Conservation (phyloP, 2,329 filamentous ascomycete species). For the Dactylonectria estremocensis region DNA sequence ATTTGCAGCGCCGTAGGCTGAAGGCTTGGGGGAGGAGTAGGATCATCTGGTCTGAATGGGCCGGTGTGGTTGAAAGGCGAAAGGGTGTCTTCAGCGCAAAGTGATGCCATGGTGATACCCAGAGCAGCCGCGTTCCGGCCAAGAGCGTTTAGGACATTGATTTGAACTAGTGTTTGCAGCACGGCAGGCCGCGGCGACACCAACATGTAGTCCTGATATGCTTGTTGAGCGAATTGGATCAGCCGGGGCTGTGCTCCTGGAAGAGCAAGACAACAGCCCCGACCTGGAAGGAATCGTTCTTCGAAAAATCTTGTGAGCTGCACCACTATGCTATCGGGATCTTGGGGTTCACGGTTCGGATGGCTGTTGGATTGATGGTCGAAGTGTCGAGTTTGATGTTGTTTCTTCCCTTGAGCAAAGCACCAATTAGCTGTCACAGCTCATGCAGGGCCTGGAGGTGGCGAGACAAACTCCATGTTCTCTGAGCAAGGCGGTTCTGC, state of each 20-base stretch:
- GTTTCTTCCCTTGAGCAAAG: too few relatives aligned
- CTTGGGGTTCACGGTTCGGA: too few relatives aligned
- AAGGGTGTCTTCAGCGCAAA: not conserved
- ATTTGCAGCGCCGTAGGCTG: conserved; percentile 1
- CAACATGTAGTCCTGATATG: conserved; percentile 3
- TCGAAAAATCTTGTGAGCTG: too few relatives aligned
- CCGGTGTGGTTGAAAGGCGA: conserved; percentile 4
- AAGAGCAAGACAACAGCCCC: not conserved
- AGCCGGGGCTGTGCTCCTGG: not conserved
- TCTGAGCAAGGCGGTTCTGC: too few relatives aligned
- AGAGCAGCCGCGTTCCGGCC: not conserved
- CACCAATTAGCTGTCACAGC: too few relatives aligned
- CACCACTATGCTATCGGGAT: too few relatives aligned
- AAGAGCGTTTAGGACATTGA: conserved; percentile 15
- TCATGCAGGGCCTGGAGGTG: too few relatives aligned
- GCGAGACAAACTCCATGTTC: too few relatives aligned
- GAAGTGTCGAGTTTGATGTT: too few relatives aligned
- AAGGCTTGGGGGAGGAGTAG: conserved; percentile 1
- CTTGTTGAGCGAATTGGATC: conserved; percentile 4
- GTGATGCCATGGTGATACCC: not conserved
- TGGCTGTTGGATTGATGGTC: too few relatives aligned
- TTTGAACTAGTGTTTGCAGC: conserved; percentile 6
- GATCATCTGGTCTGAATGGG: too few relatives aligned
- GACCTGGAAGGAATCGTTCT: too few relatives aligned
- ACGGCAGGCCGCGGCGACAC: not conserved